Evolutionary conservation across 2,329 filamentous ascomycete species (phyloP).

Genomic region (Aspergillus fructus): DNA sequence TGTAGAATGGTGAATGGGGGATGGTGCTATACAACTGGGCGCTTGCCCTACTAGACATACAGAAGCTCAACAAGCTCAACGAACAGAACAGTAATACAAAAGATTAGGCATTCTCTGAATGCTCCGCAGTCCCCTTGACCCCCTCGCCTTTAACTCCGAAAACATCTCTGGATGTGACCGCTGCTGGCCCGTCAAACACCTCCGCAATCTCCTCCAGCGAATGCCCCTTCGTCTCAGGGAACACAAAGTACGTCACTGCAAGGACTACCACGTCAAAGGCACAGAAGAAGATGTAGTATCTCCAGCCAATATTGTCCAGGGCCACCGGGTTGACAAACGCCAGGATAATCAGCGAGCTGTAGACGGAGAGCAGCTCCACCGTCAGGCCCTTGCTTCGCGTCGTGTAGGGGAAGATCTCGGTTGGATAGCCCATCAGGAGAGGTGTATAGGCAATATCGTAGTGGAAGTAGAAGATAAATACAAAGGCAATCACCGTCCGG

Average conservation of each 20-base stretch:
- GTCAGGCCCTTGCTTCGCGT: constrained; percentile 51
- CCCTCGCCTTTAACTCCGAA: background rate
- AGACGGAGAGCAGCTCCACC: constrained; percentile 22
- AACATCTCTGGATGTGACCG: background rate
- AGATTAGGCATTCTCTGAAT: background rate
- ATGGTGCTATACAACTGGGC: too few relatives aligned
- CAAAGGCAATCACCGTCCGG: constrained; percentile 31
- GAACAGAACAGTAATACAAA: background rate
- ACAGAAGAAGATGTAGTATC: constrained; percentile 41
- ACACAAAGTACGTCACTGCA: constrained; percentile 36
- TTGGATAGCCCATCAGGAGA: constrained; percentile 30
- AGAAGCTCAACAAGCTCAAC: too few relatives aligned
- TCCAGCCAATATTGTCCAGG: constrained; percentile 33
- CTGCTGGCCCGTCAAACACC: constrained; percentile 19
- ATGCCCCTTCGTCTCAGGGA: constrained; percentile 33
- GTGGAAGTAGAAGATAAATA: constrained; percentile 45
- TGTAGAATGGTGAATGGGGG: too few relatives aligned
- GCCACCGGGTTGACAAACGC: constrained; percentile 35
- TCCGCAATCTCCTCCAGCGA: constrained; percentile 39
- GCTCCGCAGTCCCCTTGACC: background rate
- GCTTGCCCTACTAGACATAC: too few relatives aligned
- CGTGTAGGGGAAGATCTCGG: constrained; percentile 50
- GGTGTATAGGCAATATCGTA: constrained; percentile 22
- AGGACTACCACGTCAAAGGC: constrained; percentile 33
- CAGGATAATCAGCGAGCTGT: constrained; percentile 12